A percentile compares a stretch with the other conserved stretches of the same genome.
These are phyloP conservation scores for Sugiyamaella japonica DNA, from an alignment of 1,139 yeast genomes.

Conservation along the genomic window DNA sequence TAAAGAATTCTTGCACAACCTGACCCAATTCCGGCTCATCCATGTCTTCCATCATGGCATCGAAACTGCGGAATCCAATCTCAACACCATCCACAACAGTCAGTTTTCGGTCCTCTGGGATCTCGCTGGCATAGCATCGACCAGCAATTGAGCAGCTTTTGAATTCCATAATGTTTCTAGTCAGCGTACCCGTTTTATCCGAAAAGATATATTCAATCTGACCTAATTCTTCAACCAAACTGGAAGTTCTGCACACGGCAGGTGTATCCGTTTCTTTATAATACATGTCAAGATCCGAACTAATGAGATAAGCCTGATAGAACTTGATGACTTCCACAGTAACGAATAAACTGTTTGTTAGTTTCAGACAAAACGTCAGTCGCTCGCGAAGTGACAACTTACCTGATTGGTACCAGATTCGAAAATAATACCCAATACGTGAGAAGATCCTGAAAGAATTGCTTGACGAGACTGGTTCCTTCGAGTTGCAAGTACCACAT, in stretches of 20 bases:
- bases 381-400: conserved; percentile 8
- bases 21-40: conserved; percentile 51
- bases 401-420: conserved; percentile 89
- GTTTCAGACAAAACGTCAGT: too few species aligned
- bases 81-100: conserved; percentile 76
- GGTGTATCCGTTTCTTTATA: conserved; percentile 88
- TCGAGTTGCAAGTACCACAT: conserved; percentile 67
- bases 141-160: conserved; percentile 95
- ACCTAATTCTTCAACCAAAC: conserved; percentile 93
- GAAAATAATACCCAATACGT: conserved; percentile 97
- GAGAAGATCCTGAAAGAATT: conserved; percentile 82
- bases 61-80: conserved; percentile 75
- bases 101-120: conserved; percentile 87
- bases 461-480: conserved; percentile 64
- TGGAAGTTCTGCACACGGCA: conserved; percentile 90
- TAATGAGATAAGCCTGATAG: conserved; percentile 91
- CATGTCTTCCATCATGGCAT: conserved; percentile 58
- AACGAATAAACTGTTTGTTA: conserved; percentile 58
- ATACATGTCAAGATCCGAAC: conserved; percentile 92
- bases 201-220: conserved; percentile 94
- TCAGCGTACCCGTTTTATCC: conserved; percentile 94
- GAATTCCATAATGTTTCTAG: conserved; percentile 95
- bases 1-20: conserved; percentile 77
- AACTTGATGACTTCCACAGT: conserved; percentile 94
- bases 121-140: conserved; percentile 77